phyloP scores from a whole-genome alignment of 441 rosid species.

The Syzygium malaccense region DNA sequence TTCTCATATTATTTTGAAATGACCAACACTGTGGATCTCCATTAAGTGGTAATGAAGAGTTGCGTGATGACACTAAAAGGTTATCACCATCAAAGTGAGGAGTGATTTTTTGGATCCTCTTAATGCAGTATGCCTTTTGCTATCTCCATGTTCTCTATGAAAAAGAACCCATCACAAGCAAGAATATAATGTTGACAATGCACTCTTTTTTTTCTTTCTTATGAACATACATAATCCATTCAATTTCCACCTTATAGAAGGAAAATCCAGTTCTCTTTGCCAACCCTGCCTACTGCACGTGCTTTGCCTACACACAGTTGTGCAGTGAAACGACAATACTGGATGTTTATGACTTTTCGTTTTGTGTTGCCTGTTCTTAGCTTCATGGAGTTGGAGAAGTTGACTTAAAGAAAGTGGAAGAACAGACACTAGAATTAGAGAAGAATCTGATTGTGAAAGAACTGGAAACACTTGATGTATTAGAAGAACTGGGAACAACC shows the following conservation, averaged over 20 bases:
- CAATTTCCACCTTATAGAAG: neutral
- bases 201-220: neutral
- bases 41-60: neutral
- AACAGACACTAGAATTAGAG: constrained; percentile 80
- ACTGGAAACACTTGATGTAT: constrained; percentile 77
- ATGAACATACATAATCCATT: neutral
- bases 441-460: constrained; percentile 91
- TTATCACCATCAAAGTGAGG: neutral
- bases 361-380: neutral
- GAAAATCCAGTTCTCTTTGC: neutral
- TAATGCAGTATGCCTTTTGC: neutral
- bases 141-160: neutral
- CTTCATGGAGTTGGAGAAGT: constrained; percentile 53
- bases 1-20: neutral
- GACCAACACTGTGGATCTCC: neutral
- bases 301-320: neutral
- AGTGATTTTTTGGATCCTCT: neutral
- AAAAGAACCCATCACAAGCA: neutral
- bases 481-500: constrained; percentile 84
- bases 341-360: neutral
- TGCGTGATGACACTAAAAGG: neutral
- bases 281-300: neutral
- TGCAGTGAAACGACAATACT: neutral
- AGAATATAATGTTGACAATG: neutral
- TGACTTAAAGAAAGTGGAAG: constrained; percentile 84